phyloP scores from a whole-genome alignment of 2,329 filamentous ascomycete species.

The Hymenoscyphus fraxineus region DNA sequence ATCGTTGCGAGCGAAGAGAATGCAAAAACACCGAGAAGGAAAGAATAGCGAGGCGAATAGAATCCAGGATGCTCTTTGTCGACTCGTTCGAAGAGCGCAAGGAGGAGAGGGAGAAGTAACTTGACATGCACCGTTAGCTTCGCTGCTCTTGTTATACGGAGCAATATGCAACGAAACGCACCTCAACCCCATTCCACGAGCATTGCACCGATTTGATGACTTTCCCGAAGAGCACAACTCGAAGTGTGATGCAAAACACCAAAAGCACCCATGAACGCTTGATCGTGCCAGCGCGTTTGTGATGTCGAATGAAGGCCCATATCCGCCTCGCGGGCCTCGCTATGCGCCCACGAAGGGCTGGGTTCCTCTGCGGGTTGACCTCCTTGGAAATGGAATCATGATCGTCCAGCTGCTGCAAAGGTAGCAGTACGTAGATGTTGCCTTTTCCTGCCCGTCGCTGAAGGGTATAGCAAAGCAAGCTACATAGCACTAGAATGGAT shows the following conservation, averaged over 20 bases:
- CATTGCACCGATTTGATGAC: slow-evolving; percentile 13
- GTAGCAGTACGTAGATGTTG: not conserved
- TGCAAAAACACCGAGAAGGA: slow-evolving; percentile 3
- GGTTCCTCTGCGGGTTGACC: not conserved
- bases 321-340: not conserved
- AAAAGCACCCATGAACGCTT: slow-evolving; percentile 6
- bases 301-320: not conserved
- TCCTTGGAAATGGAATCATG: not conserved
- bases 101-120: slow-evolving; percentile 16
- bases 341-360: not conserved
- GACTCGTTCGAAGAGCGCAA: slow-evolving; percentile 10
- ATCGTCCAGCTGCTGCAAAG: not conserved
- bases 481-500: not conserved
- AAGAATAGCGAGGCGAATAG: slow-evolving; percentile 6
- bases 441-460: not conserved
- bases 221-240: slow-evolving; percentile 10
- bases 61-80: slow-evolving; percentile 1
- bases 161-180: not conserved
- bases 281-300: not conserved
- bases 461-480: slow-evolving; percentile 6
- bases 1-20: slow-evolving; percentile 8
- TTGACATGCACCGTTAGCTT: slow-evolving; percentile 3
- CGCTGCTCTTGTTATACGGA: not conserved
- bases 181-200: slow-evolving; percentile 15
- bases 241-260: slow-evolving; percentile 8